Evolutionary conservation across 257 asterid species (phyloP).

Genomic region (Primulina tabacum): DNA sequence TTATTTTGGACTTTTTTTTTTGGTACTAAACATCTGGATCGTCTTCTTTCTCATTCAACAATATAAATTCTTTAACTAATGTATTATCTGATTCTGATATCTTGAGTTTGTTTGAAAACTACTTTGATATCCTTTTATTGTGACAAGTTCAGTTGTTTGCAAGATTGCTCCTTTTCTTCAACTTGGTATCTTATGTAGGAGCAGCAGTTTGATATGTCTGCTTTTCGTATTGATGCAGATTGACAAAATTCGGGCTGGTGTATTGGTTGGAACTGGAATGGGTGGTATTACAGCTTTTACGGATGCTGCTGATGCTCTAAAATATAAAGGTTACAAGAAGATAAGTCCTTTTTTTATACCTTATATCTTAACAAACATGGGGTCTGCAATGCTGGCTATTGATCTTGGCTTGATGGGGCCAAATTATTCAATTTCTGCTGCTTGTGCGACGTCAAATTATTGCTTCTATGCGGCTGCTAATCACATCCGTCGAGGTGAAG

Average conservation of each 20-base stretch:
- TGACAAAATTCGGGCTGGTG: slow-evolving; percentile 50
- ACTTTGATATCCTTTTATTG: background rate
- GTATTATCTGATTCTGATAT: slow-evolving; percentile 13
- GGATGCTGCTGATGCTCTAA: slow-evolving; percentile 43
- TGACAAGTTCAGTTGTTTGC: too few species aligned
- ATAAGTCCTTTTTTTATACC: slow-evolving; percentile 55
- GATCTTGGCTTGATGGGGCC: slow-evolving; percentile 77
- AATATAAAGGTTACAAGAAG: slow-evolving; percentile 46
- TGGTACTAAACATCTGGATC: too few species aligned
- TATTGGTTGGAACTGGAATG: slow-evolving; percentile 55
- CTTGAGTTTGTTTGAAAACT: background rate
- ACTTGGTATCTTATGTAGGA: background rate
- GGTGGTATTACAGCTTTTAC: slow-evolving; percentile 46
- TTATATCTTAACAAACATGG: slow-evolving; percentile 51
- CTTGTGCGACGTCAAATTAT: slow-evolving; percentile 70
- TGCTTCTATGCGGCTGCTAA: slow-evolving; percentile 69
- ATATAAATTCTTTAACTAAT: background rate
- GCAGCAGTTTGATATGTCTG: slow-evolving; percentile 17
- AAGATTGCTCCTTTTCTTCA: background rate
- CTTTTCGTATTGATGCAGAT: slow-evolving; percentile 32
- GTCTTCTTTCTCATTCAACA: too few species aligned
- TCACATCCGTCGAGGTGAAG: slow-evolving; percentile 66
- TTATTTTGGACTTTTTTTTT: too few species aligned
- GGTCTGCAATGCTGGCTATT: slow-evolving; percentile 54
- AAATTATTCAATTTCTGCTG: slow-evolving; percentile 64